Evolutionary conservation across 1,139 yeast genomes (phyloP).

Genomic region (Yamadazyma siamensis): DNA sequence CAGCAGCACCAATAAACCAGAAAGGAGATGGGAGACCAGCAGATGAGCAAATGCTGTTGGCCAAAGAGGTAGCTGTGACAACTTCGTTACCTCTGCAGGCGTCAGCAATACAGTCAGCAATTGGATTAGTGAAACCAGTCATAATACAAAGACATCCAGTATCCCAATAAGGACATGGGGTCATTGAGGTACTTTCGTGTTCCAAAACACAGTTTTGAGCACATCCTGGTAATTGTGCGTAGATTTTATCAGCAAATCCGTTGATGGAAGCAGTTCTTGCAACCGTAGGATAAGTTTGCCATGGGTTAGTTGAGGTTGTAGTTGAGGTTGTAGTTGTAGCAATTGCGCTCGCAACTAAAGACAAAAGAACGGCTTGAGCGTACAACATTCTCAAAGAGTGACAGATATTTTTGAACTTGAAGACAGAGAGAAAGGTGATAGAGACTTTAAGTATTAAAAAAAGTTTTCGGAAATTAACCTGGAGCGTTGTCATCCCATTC

Average conservation of each 20-base stretch:
- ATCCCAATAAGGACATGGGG: constrained; percentile 47
- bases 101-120: constrained; percentile 29
- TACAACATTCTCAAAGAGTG: background rate
- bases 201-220: constrained; percentile 36
- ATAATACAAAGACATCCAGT: constrained; percentile 37
- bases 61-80: constrained; percentile 22
- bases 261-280: constrained; percentile 48
- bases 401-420: background rate
- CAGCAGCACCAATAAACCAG: constrained; percentile 24
- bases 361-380: constrained; percentile 2
- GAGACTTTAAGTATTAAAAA: background rate
- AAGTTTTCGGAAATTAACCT: background rate
- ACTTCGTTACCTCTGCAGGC: constrained; percentile 27
- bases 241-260: constrained; percentile 50
- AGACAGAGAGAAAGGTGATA: background rate
- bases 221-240: constrained; percentile 35
- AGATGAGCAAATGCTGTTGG: constrained; percentile 20
- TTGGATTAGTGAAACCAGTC: constrained; percentile 24
- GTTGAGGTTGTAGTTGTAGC: constrained; percentile 4
- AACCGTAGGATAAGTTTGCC: constrained; percentile 41
- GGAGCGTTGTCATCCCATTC: background rate
- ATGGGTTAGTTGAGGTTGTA: constrained; percentile 10
- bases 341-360: constrained; percentile 5
- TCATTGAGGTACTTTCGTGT: constrained; percentile 25
- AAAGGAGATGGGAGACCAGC: constrained; percentile 23